These are phyloP conservation scores for Cutaneotrichosporon dermatis DNA, from an alignment of 1,284 basidiomycete genomes.

Conservation along the genomic window DNA sequence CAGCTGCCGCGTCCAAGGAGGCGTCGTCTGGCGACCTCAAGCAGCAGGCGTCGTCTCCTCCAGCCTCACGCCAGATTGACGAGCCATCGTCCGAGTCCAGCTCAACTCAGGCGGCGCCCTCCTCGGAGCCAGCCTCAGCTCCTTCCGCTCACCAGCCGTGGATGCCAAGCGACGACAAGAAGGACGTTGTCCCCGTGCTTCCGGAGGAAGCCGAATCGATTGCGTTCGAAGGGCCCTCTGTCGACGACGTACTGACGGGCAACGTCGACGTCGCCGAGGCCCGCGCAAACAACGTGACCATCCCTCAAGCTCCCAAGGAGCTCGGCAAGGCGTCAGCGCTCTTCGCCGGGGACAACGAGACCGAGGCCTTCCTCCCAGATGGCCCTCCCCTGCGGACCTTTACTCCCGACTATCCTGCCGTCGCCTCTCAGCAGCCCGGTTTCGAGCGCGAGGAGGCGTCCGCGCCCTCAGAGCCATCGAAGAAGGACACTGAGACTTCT, in stretches of 20 bases:
- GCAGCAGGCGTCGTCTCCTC: no score
- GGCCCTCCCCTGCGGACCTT: neutral
- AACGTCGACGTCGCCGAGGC: neutral
- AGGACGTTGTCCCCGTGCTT: constrained; percentile 1
- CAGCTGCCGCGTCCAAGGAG: no score
- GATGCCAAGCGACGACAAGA: neutral
- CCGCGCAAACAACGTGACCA: neutral
- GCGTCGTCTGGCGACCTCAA: no score
- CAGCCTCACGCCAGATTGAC: no score
- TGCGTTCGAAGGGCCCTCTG: constrained; percentile 7
- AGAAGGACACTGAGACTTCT: neutral
- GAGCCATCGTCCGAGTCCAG: no score
- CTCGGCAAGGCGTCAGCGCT: constrained; percentile 3
- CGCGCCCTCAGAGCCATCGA: neutral
- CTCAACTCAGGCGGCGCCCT: neutral
- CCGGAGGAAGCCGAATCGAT: constrained; percentile 5
- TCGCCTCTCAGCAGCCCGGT: neutral
- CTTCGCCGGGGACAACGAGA: constrained; percentile 12
- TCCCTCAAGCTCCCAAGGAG: constrained; percentile 6
- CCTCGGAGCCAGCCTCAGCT: neutral
- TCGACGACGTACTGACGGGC: neutral
- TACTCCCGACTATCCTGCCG: neutral
- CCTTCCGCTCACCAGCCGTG: neutral
- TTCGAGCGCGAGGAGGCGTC: no score
- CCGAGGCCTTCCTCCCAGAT: constrained; percentile 2